A percentile compares a stretch with the other conserved stretches of the same genome.
Conservation (phyloP, 75 land plant species). For the Selaginella tamariscina region DNA sequence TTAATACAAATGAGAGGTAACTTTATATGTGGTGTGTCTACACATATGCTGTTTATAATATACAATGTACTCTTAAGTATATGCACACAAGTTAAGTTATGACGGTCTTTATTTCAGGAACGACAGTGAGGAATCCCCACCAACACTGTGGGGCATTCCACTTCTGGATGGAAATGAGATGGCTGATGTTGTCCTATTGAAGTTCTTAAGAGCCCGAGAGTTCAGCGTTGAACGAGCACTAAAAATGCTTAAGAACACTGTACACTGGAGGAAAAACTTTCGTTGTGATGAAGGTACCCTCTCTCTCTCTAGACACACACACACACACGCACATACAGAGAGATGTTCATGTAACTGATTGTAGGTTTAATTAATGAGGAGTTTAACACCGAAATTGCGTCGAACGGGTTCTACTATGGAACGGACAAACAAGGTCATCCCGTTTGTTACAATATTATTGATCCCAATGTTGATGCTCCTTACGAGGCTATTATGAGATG, state of each 20-base stretch:
- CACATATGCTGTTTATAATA: too few relatives aligned
- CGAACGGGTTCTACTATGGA: slow-evolving; percentile 62
- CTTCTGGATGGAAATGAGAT: slow-evolving; percentile 37
- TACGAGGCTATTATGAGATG: slow-evolving; percentile 59
- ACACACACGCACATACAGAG: too few relatives aligned
- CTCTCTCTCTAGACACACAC: too few relatives aligned
- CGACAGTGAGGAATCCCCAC: neutral
- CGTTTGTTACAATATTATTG: slow-evolving; percentile 81
- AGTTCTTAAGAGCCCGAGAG: slow-evolving; percentile 81
- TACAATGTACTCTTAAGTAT: too few relatives aligned
- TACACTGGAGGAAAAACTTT: slow-evolving; percentile 58
- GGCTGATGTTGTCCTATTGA: slow-evolving; percentile 69
- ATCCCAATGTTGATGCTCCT: slow-evolving; percentile 69
- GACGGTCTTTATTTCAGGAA: neutral
- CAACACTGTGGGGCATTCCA: slow-evolving; percentile 54
- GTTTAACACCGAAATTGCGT: slow-evolving; percentile 34
- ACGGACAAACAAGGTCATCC: slow-evolving; percentile 66
- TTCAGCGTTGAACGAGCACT: slow-evolving; percentile 49
- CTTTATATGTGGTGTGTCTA: too few relatives aligned
- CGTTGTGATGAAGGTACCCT: slow-evolving; percentile 39
- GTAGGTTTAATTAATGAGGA: slow-evolving; percentile 60
- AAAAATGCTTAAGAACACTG: slow-evolving; percentile 47
- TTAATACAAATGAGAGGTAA: too few relatives aligned
- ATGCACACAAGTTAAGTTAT: too few relatives aligned
- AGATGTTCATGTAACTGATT: too few relatives aligned